Evolutionary conservation across 495 filamentous ascomycete species (phyloP), one percentile per base, ranked within the genome.

Genomic region (Penicillium nucicola): DNA sequence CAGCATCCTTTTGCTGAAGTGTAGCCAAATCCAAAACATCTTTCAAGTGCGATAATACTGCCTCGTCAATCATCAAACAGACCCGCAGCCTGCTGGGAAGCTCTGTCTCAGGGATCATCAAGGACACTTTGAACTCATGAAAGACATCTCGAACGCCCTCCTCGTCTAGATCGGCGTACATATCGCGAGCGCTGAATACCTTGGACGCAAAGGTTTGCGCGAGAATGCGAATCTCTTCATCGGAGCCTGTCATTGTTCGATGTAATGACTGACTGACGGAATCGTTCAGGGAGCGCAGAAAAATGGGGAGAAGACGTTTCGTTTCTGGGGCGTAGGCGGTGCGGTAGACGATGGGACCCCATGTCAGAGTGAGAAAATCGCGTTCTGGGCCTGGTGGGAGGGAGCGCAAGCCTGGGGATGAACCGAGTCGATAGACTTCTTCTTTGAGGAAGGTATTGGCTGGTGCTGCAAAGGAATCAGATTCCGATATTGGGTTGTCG

Each of bases 281-380:
- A 15, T 57, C 39, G 44, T 65, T 65, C n/a, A 69, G 53, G 12
- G 44, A 55, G 5, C 57, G 61, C 6, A 69, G 45, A 45, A 67
- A 63, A 18, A 60, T 20, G 0, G 34, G 53, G 2, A 67, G 18
- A 13, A 63, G 53, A 7, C 42, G 55, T 36, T 61, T 52, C 8
- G 55, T 52, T 14, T 61, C 57, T 5, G 64, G 46, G 1, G 48
- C 51, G 48, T 69, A 67, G 15, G 42, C 57, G 1, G 66, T 69
- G 18, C 61, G 58, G 35, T 63, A 69, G 33, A 67, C 36, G 11
- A 69, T 31, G 9, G 61, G 64, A 0, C 66, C 66, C 66, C 66
- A 69, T 38, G 61, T 61, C 5, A 65, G 39, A 13, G 59, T 51
- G 11, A 69, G 39, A 33, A 67, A 69, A 11, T 67, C 66, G 7